Evolutionary conservation across 2,329 filamentous ascomycete genomes (phyloP), one percentile per base, ranked within the genome.

Genomic region (Diaporthe citri): DNA sequence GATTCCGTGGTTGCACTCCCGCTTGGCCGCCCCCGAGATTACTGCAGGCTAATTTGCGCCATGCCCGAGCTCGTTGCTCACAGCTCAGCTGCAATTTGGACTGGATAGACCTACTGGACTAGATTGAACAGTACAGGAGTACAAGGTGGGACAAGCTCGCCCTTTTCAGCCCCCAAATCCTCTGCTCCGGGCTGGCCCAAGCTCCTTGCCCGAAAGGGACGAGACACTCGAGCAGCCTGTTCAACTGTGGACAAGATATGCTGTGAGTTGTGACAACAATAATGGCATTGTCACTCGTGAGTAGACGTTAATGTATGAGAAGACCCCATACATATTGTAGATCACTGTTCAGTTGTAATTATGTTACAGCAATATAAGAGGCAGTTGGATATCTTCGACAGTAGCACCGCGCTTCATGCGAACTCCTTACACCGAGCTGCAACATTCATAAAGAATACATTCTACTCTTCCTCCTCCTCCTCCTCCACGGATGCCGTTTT

Each of bases 401-500:
- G 64, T 41, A 25, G 22, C 34, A 28, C 15, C 64, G 22, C 2
- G 12, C 46, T 52, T 9, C 31, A 36, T 17, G 59, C 0, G 25
- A 20, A 46, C 39, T 46, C 46, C 46, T 13, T 39, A 41, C 34
- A 52, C 34, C 46, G 13, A 7, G 48, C 12, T 28, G 6, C 34
- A 36, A 7, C 28, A 20, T 7, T 22, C 34, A 48, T 17, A 15
- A 17, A 17, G 15, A 20, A 20, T 28, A 46, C 39, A 39, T 70
- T 39, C 55, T 57, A 17, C 4, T 75, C 80, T 34, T 86, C 85
- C 15, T 82, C 84, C 20, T 86, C 85, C 15, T 82, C 84, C 20
- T 83, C 82, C 8, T 78, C 80, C 15, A 76, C 81, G 73, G 81
- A 81, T 5, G 81, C 82, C 39, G 79, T 76, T 79, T 86, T 88